Percentiles rank a stretch among this genome's conserved stretches.
Evolutionary conservation across 805 yeast species (phyloP).

Genomic region (Candida taoyuanica): DNA sequence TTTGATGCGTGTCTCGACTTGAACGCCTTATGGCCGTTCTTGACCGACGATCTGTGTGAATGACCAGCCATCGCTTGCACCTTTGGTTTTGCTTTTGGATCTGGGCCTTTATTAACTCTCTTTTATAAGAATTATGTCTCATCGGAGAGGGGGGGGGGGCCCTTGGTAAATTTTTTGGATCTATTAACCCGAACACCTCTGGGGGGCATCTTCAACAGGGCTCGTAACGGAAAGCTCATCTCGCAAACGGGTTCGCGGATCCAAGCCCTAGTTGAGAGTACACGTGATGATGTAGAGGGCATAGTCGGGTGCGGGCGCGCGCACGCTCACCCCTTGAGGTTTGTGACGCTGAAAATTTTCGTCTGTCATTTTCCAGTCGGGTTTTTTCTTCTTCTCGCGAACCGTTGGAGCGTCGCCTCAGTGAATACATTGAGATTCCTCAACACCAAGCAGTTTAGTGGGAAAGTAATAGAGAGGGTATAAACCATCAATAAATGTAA

Average conservation of each 20-base stretch:
- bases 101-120: no score
- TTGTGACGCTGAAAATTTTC: conserved; percentile 22
- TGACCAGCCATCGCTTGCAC: conserved; percentile 70
- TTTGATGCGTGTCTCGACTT: conserved; percentile 90
- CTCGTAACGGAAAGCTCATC: conserved; percentile 11
- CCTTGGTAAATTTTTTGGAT: conserved; percentile 10
- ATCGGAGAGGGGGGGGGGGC: no score
- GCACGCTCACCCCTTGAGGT: no score
- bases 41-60: conserved; percentile 80
- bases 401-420: no score
- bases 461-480: conserved; percentile 12
- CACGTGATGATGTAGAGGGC: no score
- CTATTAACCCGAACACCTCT: no score
- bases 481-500: conserved; percentile 24
- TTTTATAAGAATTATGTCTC: no score
- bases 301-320: no score
- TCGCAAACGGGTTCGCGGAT: conserved; percentile 13
- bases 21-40: conserved; percentile 83
- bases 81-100: no score
- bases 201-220: conserved; percentile 8
- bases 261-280: neutral
- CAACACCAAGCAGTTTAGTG: conserved; percentile 6
- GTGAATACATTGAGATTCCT: conserved; percentile 6
- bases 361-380: no score
- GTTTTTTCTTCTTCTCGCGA: no score